These are phyloP conservation scores for Candida glucosophila DNA, from an alignment of 1,139 yeast genomes.

Conservation along the genomic window DNA sequence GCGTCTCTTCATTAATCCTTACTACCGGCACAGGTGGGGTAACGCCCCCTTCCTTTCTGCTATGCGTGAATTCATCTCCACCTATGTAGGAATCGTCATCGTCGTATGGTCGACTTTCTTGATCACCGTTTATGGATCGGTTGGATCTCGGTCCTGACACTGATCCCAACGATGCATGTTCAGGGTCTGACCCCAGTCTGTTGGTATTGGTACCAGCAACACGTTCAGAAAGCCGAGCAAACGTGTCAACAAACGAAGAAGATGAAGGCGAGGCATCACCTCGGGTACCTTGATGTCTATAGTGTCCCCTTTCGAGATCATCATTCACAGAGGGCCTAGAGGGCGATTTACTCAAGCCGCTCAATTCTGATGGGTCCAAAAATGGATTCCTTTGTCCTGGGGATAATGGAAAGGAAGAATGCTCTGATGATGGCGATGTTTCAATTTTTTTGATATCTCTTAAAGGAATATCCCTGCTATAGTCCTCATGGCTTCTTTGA, in stretches of 20 bases:
- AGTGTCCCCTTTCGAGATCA: slow-evolving; percentile 8
- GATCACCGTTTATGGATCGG: too few species aligned
- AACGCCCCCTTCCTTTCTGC: slow-evolving; percentile 8
- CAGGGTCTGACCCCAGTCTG: too few species aligned
- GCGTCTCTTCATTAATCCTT: too few species aligned
- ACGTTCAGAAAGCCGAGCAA: slow-evolving; percentile 33
- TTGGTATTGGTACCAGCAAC: slow-evolving; percentile 24
- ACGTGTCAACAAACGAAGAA: slow-evolving; percentile 12
- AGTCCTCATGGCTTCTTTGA: slow-evolving; percentile 5
- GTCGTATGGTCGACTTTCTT: too few species aligned
- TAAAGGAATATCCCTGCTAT: slow-evolving; percentile 16
- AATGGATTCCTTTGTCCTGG: slow-evolving; percentile 1
- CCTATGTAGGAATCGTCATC: too few species aligned
- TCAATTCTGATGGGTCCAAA: neutral
- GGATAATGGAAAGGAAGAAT: too few species aligned
- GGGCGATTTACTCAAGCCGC: neutral
- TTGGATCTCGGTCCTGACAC: too few species aligned
- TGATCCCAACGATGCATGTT: too few species aligned
- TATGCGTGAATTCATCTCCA: too few species aligned
- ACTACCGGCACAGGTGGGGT: too few species aligned
- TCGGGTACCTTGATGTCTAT: slow-evolving; percentile 3
- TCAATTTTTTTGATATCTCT: slow-evolving; percentile 2
- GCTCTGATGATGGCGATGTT: neutral
- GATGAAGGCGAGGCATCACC: slow-evolving; percentile 6
- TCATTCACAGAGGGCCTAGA: neutral